A percentile compares a stretch with the other conserved stretches of the same genome.
phyloP scores from a whole-genome alignment of 2,329 filamentous ascomycete genomes.

The Dryadomyces quercivorus region DNA sequence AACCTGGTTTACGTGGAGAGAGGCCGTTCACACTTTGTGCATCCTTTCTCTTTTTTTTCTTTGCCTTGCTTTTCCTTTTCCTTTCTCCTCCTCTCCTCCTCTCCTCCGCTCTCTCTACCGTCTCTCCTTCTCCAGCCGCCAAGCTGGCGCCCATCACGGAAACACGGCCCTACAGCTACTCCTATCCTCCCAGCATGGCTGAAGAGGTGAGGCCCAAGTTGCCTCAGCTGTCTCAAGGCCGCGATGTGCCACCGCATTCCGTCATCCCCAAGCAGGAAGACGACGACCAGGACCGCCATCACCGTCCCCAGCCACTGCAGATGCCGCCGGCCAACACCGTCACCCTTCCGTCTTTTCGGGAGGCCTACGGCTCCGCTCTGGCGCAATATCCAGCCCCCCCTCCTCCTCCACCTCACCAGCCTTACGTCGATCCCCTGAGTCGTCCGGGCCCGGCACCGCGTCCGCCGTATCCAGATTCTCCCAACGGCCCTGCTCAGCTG shows the following conservation, averaged over 20 bases:
- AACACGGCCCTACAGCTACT: not conserved
- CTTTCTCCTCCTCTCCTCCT: not conserved
- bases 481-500: not conserved
- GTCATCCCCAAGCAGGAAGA: conserved; percentile 6
- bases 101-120: not conserved
- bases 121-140: not conserved
- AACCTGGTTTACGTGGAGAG: not conserved
- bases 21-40: not conserved
- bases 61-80: not conserved
- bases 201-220: conserved; percentile 10
- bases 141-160: conserved; percentile 12
- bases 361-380: conserved; percentile 9
- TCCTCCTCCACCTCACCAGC: conserved; percentile 1
- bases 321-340: conserved; percentile 4
- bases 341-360: conserved; percentile 11
- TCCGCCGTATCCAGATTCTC: conserved; percentile 3
- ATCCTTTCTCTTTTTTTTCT: not conserved
- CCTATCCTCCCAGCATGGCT: conserved; percentile 10
- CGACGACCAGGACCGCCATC: conserved; percentile 8
- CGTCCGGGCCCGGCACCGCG: not conserved
- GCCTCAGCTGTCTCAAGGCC: conserved; percentile 8
- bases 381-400: conserved; percentile 4
- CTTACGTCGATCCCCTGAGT: not conserved
- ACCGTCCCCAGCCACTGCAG: conserved; percentile 6
- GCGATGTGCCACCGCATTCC: conserved; percentile 2